Base-by-base conservation (phyloP, 2,329 filamentous ascomycete species). In the Beauveria medogensis region DNA sequence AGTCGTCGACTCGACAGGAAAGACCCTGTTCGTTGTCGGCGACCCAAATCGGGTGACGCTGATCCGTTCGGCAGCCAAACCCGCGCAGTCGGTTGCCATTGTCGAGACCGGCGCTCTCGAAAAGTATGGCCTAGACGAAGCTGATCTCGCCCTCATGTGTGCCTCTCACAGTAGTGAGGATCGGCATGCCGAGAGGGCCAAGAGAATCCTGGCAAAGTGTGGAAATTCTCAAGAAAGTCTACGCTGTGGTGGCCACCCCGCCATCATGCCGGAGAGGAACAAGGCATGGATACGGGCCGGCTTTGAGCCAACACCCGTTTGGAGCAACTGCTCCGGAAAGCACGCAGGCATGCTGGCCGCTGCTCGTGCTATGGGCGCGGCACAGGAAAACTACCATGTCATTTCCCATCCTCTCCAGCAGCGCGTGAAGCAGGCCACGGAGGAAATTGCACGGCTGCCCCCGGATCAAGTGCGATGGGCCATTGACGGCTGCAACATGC, bases 281-380 rank as follows among this genome's bases (percentile, higher is more conserved):
- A 66, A 67, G 0, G 62, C 52, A 0, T 80, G 78, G 78, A 73
- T 76, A 53, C 74, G 69, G 58, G 57, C 57, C 0, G 76, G 69
- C 2, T 75, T 73, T 50, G 66, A 61, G 0, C 77, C 77, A 0
- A 75, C 72, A 0, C 67, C 68, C 0, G 66, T 79, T 0, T 73
- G 69, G 54, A 80, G 75, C 56, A 79, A 80, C 61, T 81, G 78
- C 63, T 80, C 78, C 0, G 78, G 77, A 1, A 81, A 81, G 46
- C 78, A 81, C 63, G 74, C 69, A 3, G 78, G 74, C 1, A 80
- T 80, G 77, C 65, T 80, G 24, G 77, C 73, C 1, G 78, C 73
- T 1, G 70, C 77, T 0, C 70, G 67, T 30, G 71, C 73, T 0
- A 55, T 80, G 0, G 73, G 71, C 0, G 72, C 67, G 0, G 62